These are phyloP conservation scores for Eleusine coracana DNA, from an alignment of 176 grass and related monocot species.

Conservation along the genomic window DNA sequence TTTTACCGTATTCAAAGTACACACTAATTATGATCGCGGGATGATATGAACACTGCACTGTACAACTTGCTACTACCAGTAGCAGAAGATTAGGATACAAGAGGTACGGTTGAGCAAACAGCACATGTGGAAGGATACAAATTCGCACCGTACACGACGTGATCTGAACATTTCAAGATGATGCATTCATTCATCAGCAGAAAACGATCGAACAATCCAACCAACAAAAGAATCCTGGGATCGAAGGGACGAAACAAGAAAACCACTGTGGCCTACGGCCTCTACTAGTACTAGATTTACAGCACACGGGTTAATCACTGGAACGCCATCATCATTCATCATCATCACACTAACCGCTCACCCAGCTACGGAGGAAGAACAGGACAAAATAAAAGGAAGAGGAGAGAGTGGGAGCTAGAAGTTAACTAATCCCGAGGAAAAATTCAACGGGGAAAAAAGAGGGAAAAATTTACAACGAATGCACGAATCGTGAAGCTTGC, in stretches of 20 bases:
- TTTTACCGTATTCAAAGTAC: neutral
- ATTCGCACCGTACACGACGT: neutral
- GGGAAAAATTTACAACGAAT: slow-evolving; percentile 62
- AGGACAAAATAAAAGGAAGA: neutral
- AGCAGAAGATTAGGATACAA: neutral
- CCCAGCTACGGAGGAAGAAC: slow-evolving; percentile 19
- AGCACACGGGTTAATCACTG: slow-evolving; percentile 39
- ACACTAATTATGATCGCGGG: slow-evolving; percentile 22
- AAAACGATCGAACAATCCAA: slow-evolving; percentile 19
- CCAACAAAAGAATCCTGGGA: slow-evolving; percentile 39
- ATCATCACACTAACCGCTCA: slow-evolving; percentile 47
- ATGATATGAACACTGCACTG: neutral
- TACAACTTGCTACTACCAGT: neutral
- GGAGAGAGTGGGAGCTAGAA: slow-evolving; percentile 1
- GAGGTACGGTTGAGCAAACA: neutral
- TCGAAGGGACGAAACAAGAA: slow-evolving; percentile 5
- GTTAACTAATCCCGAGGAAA: slow-evolving; percentile 47
- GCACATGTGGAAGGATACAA: neutral
- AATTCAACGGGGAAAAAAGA: neutral
- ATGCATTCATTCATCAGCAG: slow-evolving; percentile 34
- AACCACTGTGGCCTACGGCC: slow-evolving; percentile 33
- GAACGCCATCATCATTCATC: slow-evolving; percentile 45
- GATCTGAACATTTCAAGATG: slow-evolving; percentile 39
- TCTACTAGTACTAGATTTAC: slow-evolving; percentile 41
- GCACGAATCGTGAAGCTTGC: slow-evolving; percentile 42